A percentile compares a stretch with the other conserved stretches of the same genome.
Conservation (phyloP, 129 eudicot genomes). For the Apium graveolens region DNA sequence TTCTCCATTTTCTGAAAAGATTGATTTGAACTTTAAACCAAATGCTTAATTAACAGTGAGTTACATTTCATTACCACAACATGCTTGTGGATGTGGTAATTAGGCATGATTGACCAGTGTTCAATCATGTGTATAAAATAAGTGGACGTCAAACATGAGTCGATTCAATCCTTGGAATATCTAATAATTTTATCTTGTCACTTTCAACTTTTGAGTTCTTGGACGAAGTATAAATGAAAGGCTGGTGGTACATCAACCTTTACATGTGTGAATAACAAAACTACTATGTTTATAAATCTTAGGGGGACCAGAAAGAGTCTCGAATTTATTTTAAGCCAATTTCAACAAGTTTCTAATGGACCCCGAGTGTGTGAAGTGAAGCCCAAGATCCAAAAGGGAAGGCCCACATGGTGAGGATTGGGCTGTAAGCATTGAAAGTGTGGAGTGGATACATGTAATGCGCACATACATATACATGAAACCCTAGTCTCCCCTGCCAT, state of each 20-base stretch:
- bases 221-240: background rate
- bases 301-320: no score
- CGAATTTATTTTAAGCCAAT: no score
- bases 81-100: no score
- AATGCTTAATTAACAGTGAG: no score
- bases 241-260: background rate
- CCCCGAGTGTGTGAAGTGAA: background rate
- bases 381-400: background rate
- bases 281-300: no score
- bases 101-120: no score
- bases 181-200: background rate
- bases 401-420: background rate
- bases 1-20: no score
- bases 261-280: background rate
- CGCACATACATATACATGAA: background rate
- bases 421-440: background rate
- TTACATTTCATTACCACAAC: no score
- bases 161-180: background rate
- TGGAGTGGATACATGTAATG: background rate
- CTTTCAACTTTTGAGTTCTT: background rate
- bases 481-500: slow-evolving; percentile 10
- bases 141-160: background rate
- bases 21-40: no score
- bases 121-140: background rate
- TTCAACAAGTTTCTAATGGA: background rate